Evolutionary conservation across 129 eudicot species (phyloP).

Genomic region (Centrapalus pauciflorus): DNA sequence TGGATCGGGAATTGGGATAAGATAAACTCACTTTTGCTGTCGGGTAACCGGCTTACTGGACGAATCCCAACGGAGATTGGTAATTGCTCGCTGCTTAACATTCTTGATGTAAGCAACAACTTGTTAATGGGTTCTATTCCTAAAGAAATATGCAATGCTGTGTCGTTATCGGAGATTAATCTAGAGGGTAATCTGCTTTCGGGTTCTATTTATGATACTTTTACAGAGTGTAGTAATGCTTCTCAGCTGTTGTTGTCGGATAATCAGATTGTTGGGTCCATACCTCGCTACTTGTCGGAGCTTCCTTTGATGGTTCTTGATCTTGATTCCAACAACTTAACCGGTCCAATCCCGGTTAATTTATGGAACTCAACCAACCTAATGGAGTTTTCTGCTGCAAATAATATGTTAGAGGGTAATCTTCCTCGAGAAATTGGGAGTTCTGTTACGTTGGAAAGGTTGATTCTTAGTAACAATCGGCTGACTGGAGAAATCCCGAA

Average conservation of each 20-base stretch:
- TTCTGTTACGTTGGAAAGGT: slow-evolving; percentile 35
- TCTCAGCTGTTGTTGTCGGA: slow-evolving; percentile 47
- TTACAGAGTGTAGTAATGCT: slow-evolving; percentile 42
- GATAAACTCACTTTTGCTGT: slow-evolving; percentile 48
- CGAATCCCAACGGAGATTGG: slow-evolving; percentile 56
- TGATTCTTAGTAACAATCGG: slow-evolving; percentile 44
- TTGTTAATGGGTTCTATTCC: slow-evolving; percentile 58
- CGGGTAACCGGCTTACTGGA: slow-evolving; percentile 52
- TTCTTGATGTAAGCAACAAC: slow-evolving; percentile 50
- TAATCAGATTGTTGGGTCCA: slow-evolving; percentile 47
- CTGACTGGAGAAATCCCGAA: slow-evolving; percentile 46
- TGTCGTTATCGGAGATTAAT: slow-evolving; percentile 44
- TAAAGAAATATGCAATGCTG: slow-evolving; percentile 55
- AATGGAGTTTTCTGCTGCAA: slow-evolving; percentile 68
- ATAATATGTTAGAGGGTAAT: slow-evolving; percentile 48
- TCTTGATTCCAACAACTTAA: slow-evolving; percentile 65
- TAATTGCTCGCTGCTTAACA: slow-evolving; percentile 50
- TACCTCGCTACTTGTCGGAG: slow-evolving; percentile 49
- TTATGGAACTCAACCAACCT: slow-evolving; percentile 46
- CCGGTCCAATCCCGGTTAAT: slow-evolving; percentile 44
- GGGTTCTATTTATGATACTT: slow-evolving; percentile 52
- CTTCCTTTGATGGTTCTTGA: slow-evolving; percentile 65
- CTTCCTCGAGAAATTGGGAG: slow-evolving; percentile 40
- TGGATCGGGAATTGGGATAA: slow-evolving; percentile 61
- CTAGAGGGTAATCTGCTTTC: slow-evolving; percentile 48